A percentile compares a stretch with the other conserved stretches of the same genome.
phyloP scores from a whole-genome alignment of 2,329 filamentous ascomycete genomes.

The Cladosporium sp. region DNA sequence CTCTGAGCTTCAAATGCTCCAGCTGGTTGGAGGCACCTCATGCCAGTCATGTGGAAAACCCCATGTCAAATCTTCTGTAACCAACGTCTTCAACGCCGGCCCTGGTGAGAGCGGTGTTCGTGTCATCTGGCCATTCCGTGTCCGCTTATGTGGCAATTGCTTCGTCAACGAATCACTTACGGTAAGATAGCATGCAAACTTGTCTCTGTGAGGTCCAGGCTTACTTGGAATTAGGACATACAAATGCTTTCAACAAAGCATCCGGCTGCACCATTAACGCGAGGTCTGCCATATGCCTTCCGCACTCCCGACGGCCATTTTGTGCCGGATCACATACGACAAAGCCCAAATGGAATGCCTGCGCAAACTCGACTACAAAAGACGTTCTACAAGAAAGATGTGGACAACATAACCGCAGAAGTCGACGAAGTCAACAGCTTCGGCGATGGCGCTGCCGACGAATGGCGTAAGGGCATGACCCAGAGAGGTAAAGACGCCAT shows the following conservation, averaged over 20 bases:
- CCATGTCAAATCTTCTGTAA: slow-evolving; percentile 33
- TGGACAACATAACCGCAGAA: slow-evolving; percentile 64
- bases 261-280: slow-evolving; percentile 61
- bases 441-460: slow-evolving; percentile 68
- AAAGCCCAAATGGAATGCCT: slow-evolving; percentile 52
- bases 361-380: slow-evolving; percentile 61
- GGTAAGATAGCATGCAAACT: slow-evolving; percentile 50
- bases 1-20: slow-evolving; percentile 77
- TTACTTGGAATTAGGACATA: slow-evolving; percentile 60
- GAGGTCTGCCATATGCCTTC: slow-evolving; percentile 70
- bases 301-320: slow-evolving; percentile 64
- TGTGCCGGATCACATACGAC: slow-evolving; percentile 59
- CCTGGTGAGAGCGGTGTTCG: slow-evolving; percentile 63
- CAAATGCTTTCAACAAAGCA: slow-evolving; percentile 63
- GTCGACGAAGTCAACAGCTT: slow-evolving; percentile 66
- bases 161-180: slow-evolving; percentile 63
- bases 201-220: slow-evolving; percentile 23
- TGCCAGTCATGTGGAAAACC: slow-evolving; percentile 70
- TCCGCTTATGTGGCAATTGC: slow-evolving; percentile 68
- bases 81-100: slow-evolving; percentile 59
- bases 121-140: slow-evolving; percentile 70
- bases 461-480: slow-evolving; percentile 77
- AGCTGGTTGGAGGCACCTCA: slow-evolving; percentile 60
- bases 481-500: slow-evolving; percentile 62
- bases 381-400: slow-evolving; percentile 64